Base-by-base conservation (phyloP, 2,329 filamentous ascomycete genomes). In the Incumbomyces delicatus region DNA sequence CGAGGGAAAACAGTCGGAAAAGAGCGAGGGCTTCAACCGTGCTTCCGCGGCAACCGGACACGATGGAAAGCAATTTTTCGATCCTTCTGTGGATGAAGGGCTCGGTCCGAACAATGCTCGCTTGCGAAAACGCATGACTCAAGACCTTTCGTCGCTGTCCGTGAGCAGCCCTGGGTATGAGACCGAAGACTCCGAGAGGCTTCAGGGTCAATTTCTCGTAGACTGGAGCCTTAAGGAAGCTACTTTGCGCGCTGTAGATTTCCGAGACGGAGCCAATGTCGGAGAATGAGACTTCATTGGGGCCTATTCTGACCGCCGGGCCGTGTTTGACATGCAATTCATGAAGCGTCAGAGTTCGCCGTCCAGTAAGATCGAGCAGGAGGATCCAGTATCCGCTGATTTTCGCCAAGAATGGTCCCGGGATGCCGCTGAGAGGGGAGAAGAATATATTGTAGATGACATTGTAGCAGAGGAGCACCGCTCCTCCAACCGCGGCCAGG, bases 241-340 rank as follows among this genome's bases (percentile, higher is more conserved):
- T 13, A 16, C 44, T 48, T 37, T 45, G 40, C 32, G 41, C 35
- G 16, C 81, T 72, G 61, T 87, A 87, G 18, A 87, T 69, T 1
- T 74, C 73, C 38, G 74, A 57, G 18, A 67, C 66, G 0, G 76
- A 74, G 32, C 77, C 72, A 2, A 81, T 66, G 48, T 74, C 77
- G 58, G 82, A 80, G 32, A 87, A 70, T 32, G 80, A 85, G 51
- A 89, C 63, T 55, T 87, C 83, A 18, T 69, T 71, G 0, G 83
- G 83, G 0, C 71, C 79, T 1, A 87, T 63, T 20, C 81, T 72
- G 7, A 87, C 67, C 14, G 86, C 69, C 0, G 80, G 74, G 0
- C 81, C 81, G 1, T 78, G 63, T 16, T 63, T 66, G 18, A 67
- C 60, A 59, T 85, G 79, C 2, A 77, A 77, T 1, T 64, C 70